Conservation (phyloP, 257 asterid genomes). For the Mentha longifolia region DNA sequence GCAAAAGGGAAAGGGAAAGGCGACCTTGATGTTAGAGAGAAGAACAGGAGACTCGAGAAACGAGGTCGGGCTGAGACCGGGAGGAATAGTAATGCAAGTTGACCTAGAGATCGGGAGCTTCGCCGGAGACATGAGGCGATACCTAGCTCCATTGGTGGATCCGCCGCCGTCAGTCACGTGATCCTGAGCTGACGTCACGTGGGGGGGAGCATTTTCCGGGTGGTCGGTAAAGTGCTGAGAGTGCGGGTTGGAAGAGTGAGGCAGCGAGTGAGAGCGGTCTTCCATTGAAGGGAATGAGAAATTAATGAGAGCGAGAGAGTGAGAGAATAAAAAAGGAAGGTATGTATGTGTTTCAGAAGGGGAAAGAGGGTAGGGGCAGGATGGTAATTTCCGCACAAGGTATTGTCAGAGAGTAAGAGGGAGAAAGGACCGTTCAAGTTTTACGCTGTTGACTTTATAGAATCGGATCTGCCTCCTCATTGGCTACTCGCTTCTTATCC, state of each 20-base stretch:
- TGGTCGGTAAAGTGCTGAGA: conserved; percentile 14
- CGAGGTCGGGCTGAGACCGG: conserved; percentile 95
- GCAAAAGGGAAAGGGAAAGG: conserved; percentile 23
- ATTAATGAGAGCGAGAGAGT: conserved; percentile 27
- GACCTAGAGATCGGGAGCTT: conserved; percentile 99
- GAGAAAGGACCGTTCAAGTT: conserved; percentile 10
- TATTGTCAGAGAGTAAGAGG: conserved; percentile 6
- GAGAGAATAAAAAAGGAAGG: conserved; percentile 25
- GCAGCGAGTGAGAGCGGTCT: conserved; percentile 42
- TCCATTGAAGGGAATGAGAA: conserved; percentile 44
- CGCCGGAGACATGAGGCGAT: conserved; percentile 92
- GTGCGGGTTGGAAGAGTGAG: conserved; percentile 18
- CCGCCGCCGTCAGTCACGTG: conserved; percentile 46
- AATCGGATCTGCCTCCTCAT: conserved; percentile 36
- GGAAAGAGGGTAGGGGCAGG: conserved; percentile 29
- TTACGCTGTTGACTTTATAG: conserved; percentile 39
- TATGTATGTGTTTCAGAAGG: conserved; percentile 15
- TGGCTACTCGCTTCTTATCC: conserved; percentile 35
- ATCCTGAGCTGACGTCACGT: conserved; percentile 29
- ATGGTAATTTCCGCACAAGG: conserved; percentile 23
- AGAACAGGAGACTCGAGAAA: conserved; percentile 96
- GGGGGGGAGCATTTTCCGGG: conserved; percentile 34
- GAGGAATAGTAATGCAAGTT: conserved; percentile 78
- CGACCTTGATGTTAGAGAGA: conserved; percentile 88
- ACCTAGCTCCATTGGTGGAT: conserved; percentile 68